Percentiles rank a stretch among this genome's conserved stretches.
Evolutionary conservation across 1,139 yeast genomes (phyloP).

Genomic region (Yamadazyma epiphylla): DNA sequence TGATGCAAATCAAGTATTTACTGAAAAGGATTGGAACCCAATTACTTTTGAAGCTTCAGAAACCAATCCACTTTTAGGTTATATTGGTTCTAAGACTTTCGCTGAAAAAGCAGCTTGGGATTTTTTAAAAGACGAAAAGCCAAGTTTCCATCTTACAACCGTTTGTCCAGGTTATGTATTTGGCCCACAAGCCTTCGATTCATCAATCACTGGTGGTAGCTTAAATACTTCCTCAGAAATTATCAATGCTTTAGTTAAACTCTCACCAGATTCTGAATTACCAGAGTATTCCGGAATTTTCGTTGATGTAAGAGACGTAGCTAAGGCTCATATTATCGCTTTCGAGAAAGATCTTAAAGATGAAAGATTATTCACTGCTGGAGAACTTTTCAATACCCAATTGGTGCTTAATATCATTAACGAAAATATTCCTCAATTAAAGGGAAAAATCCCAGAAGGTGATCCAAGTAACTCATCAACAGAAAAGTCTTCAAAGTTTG

Average conservation of each 20-base stretch:
- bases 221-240: slow-evolving; percentile 40
- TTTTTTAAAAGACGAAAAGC: slow-evolving; percentile 26
- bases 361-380: slow-evolving; percentile 11
- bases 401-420: slow-evolving; percentile 20
- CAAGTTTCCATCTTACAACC: slow-evolving; percentile 30
- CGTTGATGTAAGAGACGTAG: slow-evolving; percentile 35
- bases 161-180: slow-evolving; percentile 47
- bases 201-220: slow-evolving; percentile 30
- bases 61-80: slow-evolving; percentile 26
- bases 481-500: no score
- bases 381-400: slow-evolving; percentile 14
- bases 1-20: slow-evolving; percentile 8
- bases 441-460: no score
- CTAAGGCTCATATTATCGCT: slow-evolving; percentile 30
- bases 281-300: slow-evolving; percentile 30
- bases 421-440: slow-evolving; percentile 16
- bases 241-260: slow-evolving; percentile 15
- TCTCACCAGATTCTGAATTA: no score
- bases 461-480: no score
- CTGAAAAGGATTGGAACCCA: slow-evolving; percentile 35
- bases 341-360: slow-evolving; percentile 20
- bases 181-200: slow-evolving; percentile 40
- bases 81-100: slow-evolving; percentile 47
- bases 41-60: slow-evolving; percentile 28
- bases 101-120: slow-evolving; percentile 50